Base-by-base conservation (phyloP, 352 stramenopile species). In the Globisporangium alternatum region DNA sequence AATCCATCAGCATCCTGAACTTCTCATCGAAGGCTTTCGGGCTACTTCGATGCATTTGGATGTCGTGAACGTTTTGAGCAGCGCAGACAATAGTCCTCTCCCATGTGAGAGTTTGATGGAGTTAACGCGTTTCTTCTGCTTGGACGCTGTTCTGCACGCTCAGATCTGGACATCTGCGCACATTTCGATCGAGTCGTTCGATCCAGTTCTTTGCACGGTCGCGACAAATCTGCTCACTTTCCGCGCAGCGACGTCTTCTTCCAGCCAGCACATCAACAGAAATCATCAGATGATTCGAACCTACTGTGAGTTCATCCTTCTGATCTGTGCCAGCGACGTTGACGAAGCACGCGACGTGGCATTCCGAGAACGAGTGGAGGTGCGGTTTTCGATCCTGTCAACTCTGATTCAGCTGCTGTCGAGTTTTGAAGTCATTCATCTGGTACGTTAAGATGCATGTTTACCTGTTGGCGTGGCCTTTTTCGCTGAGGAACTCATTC, bases 261-360 rank as follows among this genome's bases (percentile, higher is more conserved):
- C 48, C 30, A 54, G 0, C 10, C 4, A 37, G 21, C 28, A 3
- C 1, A n/a, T 9, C 21, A 30, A 60, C 5, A 39, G 19, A 21
- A 39, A 10, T 0, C 43, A 41, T 13, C 15, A 63, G 22, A 62
- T 41, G 30, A 21, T 64, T 5, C 47, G 48, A 22, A 52, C 43
- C 37, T 64, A 64, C 41, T 68, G 63, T 15, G 25, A 48, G n/a
- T 68, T 68, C 28, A n/a, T 68, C 7, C 8, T 52, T 9, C 21
- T 49, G 7, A 55, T 68, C 5, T 64, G 56, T 19, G 44, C 63
- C 5, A 63, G 33, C 7, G 56, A 60, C 22, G 28, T 60, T 39
- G 63, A 68, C 28, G 44, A 64, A 60, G 63, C 35, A 15, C 51
- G 55, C 1, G 63, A 68, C n/a, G 4, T 55, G 19, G 44, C 25